These are phyloP conservation scores for Spencermartinsiella ligniputridi DNA, from an alignment of 1,139 yeast species.

Conservation along the genomic window DNA sequence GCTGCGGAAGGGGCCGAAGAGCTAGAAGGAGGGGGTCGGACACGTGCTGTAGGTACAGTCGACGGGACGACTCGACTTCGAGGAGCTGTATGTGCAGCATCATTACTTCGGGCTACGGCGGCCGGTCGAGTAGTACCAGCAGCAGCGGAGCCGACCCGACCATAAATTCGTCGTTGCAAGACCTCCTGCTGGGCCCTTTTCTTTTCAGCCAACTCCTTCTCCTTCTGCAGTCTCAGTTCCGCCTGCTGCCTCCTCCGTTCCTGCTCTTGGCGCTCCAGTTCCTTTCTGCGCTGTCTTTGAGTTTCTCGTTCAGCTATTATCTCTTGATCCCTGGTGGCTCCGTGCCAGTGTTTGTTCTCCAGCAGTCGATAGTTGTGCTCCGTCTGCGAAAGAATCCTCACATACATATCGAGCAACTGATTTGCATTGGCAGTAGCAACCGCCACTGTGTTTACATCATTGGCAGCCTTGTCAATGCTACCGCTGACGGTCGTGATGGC, in stretches of 20 bases:
- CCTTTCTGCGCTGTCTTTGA: conserved; percentile 20
- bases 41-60: too few species aligned
- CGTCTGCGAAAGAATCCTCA: conserved; percentile 33
- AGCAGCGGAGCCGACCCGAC: conserved; percentile 9
- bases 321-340: conserved; percentile 28
- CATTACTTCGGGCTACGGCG: too few species aligned
- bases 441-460: conserved; percentile 23
- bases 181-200: conserved; percentile 18
- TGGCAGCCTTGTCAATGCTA: conserved; percentile 22
- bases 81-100: too few species aligned
- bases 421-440: conserved; percentile 31
- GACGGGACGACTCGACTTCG: too few species aligned
- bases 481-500: conserved; percentile 23
- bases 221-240: conserved; percentile 16
- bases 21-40: too few species aligned
- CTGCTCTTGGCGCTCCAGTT: conserved; percentile 20
- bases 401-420: conserved; percentile 32
- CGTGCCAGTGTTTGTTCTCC: conserved; percentile 31
- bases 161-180: conserved; percentile 23
- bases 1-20: too few species aligned
- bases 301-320: conserved; percentile 22
- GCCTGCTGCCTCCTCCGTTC: conserved; percentile 19
- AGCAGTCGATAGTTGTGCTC: conserved; percentile 33
- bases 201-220: conserved; percentile 18
- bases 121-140: background rate